Evolutionary conservation across 495 filamentous ascomycete species (phyloP).

Genomic region (Polyplosphaeria fusca): DNA sequence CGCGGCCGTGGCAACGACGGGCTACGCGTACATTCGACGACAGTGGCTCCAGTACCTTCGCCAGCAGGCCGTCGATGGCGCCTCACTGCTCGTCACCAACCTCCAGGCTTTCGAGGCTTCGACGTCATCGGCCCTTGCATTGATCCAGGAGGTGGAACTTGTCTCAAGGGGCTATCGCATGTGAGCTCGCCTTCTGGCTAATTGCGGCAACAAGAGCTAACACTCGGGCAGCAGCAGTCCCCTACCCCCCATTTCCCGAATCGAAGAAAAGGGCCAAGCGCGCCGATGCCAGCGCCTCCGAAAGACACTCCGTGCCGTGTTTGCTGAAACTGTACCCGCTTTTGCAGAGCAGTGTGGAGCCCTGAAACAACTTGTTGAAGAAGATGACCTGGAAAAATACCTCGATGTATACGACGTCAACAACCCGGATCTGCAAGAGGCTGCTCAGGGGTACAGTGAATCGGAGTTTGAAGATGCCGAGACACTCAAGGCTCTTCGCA

Average conservation of each 20-base stretch:
- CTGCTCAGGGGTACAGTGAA: slow-evolving; percentile 58
- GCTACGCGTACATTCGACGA: slow-evolving; percentile 70
- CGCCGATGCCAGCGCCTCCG: slow-evolving; percentile 77
- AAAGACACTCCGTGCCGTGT: slow-evolving; percentile 63
- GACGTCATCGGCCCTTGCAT: slow-evolving; percentile 71
- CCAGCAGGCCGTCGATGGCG: slow-evolving; percentile 69
- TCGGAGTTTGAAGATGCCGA: slow-evolving; percentile 68
- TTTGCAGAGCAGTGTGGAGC: slow-evolving; percentile 64
- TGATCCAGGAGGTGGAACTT: slow-evolving; percentile 95
- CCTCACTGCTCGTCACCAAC: slow-evolving; percentile 67
- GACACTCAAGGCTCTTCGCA: slow-evolving; percentile 74
- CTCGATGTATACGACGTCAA: slow-evolving; percentile 90
- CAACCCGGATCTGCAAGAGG: slow-evolving; percentile 68
- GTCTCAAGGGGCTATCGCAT: slow-evolving; percentile 92
- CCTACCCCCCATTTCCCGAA: slow-evolving; percentile 74
- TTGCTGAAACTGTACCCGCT: slow-evolving; percentile 65
- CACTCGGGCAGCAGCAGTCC: slow-evolving; percentile 57
- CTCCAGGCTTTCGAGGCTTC: slow-evolving; percentile 82
- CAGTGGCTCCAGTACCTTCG: slow-evolving; percentile 83
- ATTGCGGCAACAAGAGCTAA: slow-evolving; percentile 11
- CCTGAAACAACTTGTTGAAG: slow-evolving; percentile 69
- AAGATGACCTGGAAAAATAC: slow-evolving; percentile 80
- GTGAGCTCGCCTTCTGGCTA: slow-evolving; percentile 49
- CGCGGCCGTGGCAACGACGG: slow-evolving; percentile 53
- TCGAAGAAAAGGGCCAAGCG: slow-evolving; percentile 70